Conservation (phyloP, 768 basidiomycete genomes). For the Pulveroboletus sp. region DNA sequence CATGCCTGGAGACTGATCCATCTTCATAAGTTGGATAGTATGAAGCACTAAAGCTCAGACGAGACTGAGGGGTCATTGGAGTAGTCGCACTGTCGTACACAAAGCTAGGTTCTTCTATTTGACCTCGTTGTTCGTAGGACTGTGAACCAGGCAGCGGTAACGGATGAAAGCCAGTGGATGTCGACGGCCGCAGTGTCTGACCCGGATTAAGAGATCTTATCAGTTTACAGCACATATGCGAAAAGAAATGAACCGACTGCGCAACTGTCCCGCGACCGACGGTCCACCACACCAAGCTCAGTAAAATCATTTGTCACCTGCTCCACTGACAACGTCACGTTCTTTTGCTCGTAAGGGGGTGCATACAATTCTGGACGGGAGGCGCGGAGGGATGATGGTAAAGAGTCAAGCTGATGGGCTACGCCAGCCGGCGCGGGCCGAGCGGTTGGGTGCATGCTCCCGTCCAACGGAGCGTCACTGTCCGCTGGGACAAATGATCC, state of each 20-base stretch:
- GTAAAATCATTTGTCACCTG: conserved; percentile 59
- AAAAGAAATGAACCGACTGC: conserved; percentile 41
- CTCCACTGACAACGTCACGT: conserved; percentile 41
- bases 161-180: conserved; percentile 30
- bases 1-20: conserved; percentile 23
- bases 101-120: conserved; percentile 30
- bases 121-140: conserved; percentile 35
- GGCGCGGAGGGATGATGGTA: conserved; percentile 57
- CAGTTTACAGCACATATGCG: conserved; percentile 8
- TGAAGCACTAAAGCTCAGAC: conserved; percentile 29
- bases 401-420: conserved; percentile 41
- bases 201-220: conserved; percentile 27
- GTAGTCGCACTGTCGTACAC: conserved; percentile 38
- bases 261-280: conserved; percentile 51
- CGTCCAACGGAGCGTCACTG: conserved; percentile 25
- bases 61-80: conserved; percentile 35
- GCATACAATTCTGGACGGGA: conserved; percentile 69
- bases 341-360: conserved; percentile 63
- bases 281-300: conserved; percentile 54
- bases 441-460: conserved; percentile 10
- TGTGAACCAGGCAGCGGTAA: conserved; percentile 33
- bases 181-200: conserved; percentile 36
- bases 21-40: conserved; percentile 49
- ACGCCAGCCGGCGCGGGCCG: conserved; percentile 22
- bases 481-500: conserved; percentile 66